Conservation (phyloP, 2,329 filamentous ascomycete genomes). For the Ascochyta lentis region DNA sequence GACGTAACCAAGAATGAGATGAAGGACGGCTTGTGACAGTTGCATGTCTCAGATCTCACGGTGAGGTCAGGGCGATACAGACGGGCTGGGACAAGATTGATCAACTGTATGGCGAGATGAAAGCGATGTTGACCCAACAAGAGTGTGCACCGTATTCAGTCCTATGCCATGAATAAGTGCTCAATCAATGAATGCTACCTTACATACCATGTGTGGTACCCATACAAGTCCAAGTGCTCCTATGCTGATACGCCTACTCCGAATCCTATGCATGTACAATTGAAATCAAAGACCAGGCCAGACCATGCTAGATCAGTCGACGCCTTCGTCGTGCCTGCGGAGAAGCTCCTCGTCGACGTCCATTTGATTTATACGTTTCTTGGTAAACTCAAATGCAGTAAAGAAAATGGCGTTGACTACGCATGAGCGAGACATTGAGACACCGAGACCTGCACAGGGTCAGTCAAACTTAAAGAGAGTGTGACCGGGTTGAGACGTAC, state of each 20-base stretch:
- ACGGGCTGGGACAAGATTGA: neutral
- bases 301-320: slow-evolving; percentile 3
- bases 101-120: neutral
- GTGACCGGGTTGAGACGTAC: slow-evolving; percentile 48
- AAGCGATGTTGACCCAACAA: neutral
- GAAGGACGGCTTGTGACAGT: neutral
- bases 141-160: slow-evolving; percentile 18
- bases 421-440: slow-evolving; percentile 83
- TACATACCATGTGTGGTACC: slow-evolving; percentile 16
- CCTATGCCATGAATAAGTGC: slow-evolving; percentile 20
- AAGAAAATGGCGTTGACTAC: slow-evolving; percentile 90
- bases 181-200: slow-evolving; percentile 16
- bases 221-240: slow-evolving; percentile 5
- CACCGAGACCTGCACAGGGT: slow-evolving; percentile 63
- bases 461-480: slow-evolving; percentile 1
- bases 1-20: neutral
- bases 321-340: slow-evolving; percentile 32
- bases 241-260: slow-evolving; percentile 24
- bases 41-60: neutral
- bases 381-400: slow-evolving; percentile 83
- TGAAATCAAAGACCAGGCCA: slow-evolving; percentile 2
- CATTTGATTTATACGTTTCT: slow-evolving; percentile 61
- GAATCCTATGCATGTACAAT: slow-evolving; percentile 33
- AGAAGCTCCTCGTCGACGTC: slow-evolving; percentile 47
- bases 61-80: neutral